Evolutionary conservation across 2,329 filamentous ascomycete species (phyloP), one percentile per base, ranked within the genome.

Genomic region (Xylaria sp.): DNA sequence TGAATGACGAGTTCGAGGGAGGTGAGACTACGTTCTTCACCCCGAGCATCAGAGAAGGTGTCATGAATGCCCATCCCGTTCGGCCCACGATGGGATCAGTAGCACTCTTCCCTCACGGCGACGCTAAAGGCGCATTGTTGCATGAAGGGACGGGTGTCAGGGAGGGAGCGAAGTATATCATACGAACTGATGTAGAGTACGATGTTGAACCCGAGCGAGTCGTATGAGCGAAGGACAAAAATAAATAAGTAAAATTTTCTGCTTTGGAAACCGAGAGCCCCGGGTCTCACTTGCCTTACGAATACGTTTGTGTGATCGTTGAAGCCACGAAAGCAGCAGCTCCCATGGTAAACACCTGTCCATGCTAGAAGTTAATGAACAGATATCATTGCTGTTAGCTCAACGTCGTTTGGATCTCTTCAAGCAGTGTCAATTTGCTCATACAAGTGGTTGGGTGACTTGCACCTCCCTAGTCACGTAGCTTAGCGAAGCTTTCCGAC

Each of bases 11-110:
- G 66, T 92, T 92, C 63, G 87, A 90, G 72, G 90, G 89, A 10
- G 90, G 90, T 28, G 90, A 92, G 78, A 92, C 90, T 0, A 92
- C 89, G 0, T 92, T 91, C 75, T 92, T 92, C 78, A 78, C 92
- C 4, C 91, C 91, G 0, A 89, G 87, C 4, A 83, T 86, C 0
- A 82, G 84, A 20, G 90, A 93, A 70, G 90, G 90, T 0, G 85
- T 84, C 0, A 84, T 93, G 72, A 92, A 92, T 73, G 90, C 90
- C 0, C 92, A 92, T 73, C 88, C 89, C 0, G 86, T 93, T 0
- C 86, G 87, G 65, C 91, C 91, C 0, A 86, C 92, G 10, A 91
- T 91, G 86, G 91, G 91, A 4, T 86, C 85, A 55, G 88, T 91
- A 0, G 90, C 89, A 0, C 82, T 93, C 2, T 92, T 93, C 70